phyloP scores from a whole-genome alignment of 345 rosid species.

The Rhizophora mangle region DNA sequence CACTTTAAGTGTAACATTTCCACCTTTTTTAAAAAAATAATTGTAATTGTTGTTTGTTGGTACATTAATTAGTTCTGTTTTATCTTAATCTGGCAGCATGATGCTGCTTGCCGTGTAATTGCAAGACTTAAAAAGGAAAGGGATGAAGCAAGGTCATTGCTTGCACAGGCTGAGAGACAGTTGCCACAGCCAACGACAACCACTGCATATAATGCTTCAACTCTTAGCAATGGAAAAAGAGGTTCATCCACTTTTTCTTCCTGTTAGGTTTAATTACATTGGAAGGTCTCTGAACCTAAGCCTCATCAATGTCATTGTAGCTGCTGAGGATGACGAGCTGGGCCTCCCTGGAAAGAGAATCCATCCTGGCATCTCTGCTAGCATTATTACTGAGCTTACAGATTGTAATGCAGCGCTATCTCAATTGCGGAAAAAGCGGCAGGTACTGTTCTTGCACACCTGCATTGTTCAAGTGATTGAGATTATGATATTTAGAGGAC shows the following conservation, averaged over 20 bases:
- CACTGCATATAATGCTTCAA: slow-evolving; percentile 43
- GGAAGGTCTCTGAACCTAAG: slow-evolving; percentile 5
- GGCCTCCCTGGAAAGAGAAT: slow-evolving; percentile 30
- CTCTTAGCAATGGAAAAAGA: slow-evolving; percentile 79
- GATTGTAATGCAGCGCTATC: slow-evolving; percentile 90
- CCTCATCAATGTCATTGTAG: slow-evolving; percentile 13
- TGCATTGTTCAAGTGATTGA: neutral
- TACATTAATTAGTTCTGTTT: neutral
- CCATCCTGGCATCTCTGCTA: slow-evolving; percentile 69
- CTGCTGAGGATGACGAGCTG: slow-evolving; percentile 25
- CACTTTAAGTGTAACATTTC: neutral
- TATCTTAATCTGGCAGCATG: slow-evolving; percentile 53
- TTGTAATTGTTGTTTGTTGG: neutral
- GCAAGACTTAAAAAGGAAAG: slow-evolving; percentile 94
- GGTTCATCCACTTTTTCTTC: slow-evolving; percentile 36
- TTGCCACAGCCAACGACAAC: slow-evolving; percentile 41
- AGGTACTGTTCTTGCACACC: slow-evolving; percentile 12
- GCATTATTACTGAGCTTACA: slow-evolving; percentile 62
- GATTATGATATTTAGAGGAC: neutral
- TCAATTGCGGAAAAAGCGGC: slow-evolving; percentile 76
- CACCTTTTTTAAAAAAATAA: neutral
- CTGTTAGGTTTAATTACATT: neutral
- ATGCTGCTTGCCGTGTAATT: slow-evolving; percentile 99
- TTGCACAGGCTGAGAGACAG: slow-evolving; percentile 75
- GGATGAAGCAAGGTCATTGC: slow-evolving; percentile 83